These are phyloP conservation scores for Salix udensis DNA, from an alignment of 345 rosid genomes.

Conservation along the genomic window DNA sequence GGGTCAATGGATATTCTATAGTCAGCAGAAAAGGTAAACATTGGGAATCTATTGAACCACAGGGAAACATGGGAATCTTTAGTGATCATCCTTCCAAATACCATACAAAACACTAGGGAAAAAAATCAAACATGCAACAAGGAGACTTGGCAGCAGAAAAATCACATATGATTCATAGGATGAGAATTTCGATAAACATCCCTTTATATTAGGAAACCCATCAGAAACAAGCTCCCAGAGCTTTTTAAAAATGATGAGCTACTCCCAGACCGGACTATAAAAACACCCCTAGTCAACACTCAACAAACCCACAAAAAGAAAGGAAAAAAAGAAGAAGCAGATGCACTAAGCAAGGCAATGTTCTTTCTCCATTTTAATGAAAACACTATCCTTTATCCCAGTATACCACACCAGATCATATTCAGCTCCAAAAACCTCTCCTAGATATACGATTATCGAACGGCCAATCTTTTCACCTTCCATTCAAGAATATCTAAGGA, in stretches of 20 bases:
- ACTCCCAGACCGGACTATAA: not conserved
- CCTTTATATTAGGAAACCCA: not conserved
- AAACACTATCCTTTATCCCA: not conserved
- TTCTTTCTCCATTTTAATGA: not conserved
- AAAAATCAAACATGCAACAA: not conserved
- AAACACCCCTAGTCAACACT: not conserved
- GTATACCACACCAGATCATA: not conserved
- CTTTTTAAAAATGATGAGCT: not conserved
- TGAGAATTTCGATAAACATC: not conserved
- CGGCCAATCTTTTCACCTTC: not conserved
- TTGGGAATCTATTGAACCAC: not conserved
- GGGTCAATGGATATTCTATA: not conserved
- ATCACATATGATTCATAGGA: not conserved
- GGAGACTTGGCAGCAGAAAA: not conserved
- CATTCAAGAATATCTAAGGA: not conserved
- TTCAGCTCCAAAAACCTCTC: not conserved
- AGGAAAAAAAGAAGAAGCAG: not conserved
- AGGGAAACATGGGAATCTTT: not conserved
- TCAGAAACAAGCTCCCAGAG: not conserved
- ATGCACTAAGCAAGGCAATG: not conserved
- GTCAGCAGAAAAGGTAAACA: not conserved
- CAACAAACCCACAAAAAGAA: not conserved
- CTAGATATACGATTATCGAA: not conserved
- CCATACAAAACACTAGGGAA: not conserved
- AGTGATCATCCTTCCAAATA: not conserved